These are phyloP conservation scores for Colletotrichum sp. DNA, from an alignment of 2,329 filamentous ascomycete species.

Conservation along the genomic window DNA sequence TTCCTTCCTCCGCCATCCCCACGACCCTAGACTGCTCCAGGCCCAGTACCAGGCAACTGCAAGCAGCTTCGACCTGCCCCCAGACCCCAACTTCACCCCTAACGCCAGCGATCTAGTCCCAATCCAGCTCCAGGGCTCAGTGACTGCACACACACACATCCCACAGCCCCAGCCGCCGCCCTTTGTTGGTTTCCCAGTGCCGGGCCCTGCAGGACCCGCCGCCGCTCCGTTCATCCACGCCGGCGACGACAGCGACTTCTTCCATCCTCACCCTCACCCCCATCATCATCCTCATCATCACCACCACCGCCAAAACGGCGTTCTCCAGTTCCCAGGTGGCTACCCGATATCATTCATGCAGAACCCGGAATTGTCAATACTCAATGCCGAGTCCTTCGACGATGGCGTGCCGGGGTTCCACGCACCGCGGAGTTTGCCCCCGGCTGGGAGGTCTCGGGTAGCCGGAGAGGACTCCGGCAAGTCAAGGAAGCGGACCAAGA, in stretches of 20 bases:
- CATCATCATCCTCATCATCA: not conserved
- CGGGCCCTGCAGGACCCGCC: not conserved
- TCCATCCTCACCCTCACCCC: not conserved
- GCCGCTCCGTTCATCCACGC: not conserved
- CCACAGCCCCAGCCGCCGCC: not conserved
- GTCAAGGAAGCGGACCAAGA: conserved; percentile 36
- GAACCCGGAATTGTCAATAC: conserved; percentile 42
- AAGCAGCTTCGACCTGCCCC: not conserved
- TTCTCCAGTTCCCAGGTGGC: conserved; percentile 3
- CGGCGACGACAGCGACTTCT: not conserved
- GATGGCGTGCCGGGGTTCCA: conserved; percentile 30
- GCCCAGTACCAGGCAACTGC: conserved; percentile 8
- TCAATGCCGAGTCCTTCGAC: conserved; percentile 52
- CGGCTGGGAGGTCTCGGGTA: conserved; percentile 7
- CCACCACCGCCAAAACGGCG: not conserved
- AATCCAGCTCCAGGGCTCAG: not conserved
- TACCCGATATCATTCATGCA: conserved; percentile 27
- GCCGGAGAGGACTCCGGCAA: conserved; percentile 10
- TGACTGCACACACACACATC: not conserved
- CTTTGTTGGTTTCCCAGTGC: not conserved
- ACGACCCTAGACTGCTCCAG: conserved; percentile 20
- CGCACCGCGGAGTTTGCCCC: conserved; percentile 22
- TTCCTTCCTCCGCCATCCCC: conserved; percentile 15
- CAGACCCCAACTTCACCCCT: not conserved
- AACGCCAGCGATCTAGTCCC: conserved; percentile 2